Base-by-base conservation (phyloP, 225 moss, liverwort and hornwort species). In the Climacium dendroides region DNA sequence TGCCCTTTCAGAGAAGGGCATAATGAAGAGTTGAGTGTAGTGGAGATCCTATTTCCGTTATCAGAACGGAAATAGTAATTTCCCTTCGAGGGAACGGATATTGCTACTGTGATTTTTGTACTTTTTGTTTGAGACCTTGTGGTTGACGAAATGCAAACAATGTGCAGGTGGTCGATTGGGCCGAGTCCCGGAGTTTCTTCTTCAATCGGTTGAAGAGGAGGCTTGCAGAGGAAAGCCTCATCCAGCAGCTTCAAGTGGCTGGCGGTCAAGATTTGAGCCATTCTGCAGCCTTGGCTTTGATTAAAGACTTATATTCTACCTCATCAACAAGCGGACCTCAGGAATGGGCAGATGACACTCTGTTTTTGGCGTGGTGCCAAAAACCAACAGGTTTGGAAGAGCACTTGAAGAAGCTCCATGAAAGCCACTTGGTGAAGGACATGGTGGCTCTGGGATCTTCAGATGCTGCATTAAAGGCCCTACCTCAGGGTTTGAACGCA, bases 131-230 rank as follows among this genome's bases (percentile, higher is more conserved):
- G 54, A 69, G 58, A 72, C 50, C 15, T 70, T 67, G 58, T 47
- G 15, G 29, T 69, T 89, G 73, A 90, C 64, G 34, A 84, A 45
- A 45, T 85, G 80, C 26, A 60, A 60, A 63, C 29, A 35, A 74
- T 85, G 48, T 87, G 79, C 92, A 94, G 94, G 94, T 94, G 52
- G 94, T 99, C 29, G 96, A 97, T 73, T 99, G 99, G 99, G 92
- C 89, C 7, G 95, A 96, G 75, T 99, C 99, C 18, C 88, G 99
- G 22, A 89, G 86, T 74, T 99, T 99, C 88, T 99, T 99, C 93
- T 92, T 95, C 87, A 87, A 95, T 67, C 90, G 99, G 59, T 86
- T 99, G 92, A 97, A 94, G 92, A 93, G 99, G 65, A 94, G 99
- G 83, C 89, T 99, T 61, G 95, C 94, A 23, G 99, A 99, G 87